Conservation (phyloP, 1,284 basidiomycete genomes). For the Rhodofomes roseus region DNA sequence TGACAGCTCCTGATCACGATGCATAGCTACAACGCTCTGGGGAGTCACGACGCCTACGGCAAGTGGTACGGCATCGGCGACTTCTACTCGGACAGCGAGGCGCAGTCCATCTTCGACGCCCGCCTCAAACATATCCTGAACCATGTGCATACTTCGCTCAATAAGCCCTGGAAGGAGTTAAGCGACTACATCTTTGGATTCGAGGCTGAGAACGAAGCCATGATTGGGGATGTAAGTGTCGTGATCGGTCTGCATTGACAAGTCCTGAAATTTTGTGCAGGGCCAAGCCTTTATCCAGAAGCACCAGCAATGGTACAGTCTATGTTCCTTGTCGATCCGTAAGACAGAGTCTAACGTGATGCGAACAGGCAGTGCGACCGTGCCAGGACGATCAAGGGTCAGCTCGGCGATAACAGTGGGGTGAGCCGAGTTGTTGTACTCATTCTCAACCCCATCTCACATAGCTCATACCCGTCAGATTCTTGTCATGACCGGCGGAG, state of each 20-base stretch:
- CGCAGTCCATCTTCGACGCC: constrained; percentile 23
- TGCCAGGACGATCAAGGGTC: constrained; percentile 31
- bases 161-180: constrained; percentile 40
- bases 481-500: constrained; percentile 36
- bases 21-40: constrained; percentile 32
- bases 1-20: constrained; percentile 32
- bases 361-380: constrained; percentile 35
- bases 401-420: constrained; percentile 26
- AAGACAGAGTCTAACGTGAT: neutral
- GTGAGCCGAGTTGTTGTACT: constrained; percentile 12
- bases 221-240: constrained; percentile 4
- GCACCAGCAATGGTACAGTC: constrained; percentile 21
- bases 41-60: constrained; percentile 27
- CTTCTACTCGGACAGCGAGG: constrained; percentile 19
- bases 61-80: constrained; percentile 19
- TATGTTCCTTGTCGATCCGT: neutral
- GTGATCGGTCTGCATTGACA: neutral
- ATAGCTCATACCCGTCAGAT: constrained; percentile 19
- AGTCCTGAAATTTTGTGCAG: constrained; percentile 6
- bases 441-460: neutral
- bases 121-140: constrained; percentile 34
- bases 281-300: constrained; percentile 25
- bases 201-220: constrained; percentile 42
- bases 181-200: constrained; percentile 42
- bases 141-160: constrained; percentile 38